Conservation (phyloP, 1,139 yeast genomes). For the Blastobotrys apis region DNA sequence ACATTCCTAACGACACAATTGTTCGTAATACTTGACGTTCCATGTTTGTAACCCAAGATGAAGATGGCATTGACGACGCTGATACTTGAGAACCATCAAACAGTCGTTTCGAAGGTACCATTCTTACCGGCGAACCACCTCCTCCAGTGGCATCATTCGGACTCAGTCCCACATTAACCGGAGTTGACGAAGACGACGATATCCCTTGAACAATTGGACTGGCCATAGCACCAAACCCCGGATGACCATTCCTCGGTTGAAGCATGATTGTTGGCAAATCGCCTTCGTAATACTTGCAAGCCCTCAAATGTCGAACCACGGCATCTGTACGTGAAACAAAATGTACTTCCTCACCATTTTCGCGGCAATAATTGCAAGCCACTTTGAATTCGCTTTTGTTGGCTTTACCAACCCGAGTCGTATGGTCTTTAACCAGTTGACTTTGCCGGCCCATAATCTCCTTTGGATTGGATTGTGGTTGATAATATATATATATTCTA, state of each 20-base stretch:
- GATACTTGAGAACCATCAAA: neutral
- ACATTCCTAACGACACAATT: constrained; percentile 11
- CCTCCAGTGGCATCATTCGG: neutral
- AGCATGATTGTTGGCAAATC: constrained; percentile 14
- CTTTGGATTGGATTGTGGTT: no score
- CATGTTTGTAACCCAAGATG: constrained; percentile 13
- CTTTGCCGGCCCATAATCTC: constrained; percentile 16
- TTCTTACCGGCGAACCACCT: neutral
- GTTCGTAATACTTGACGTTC: constrained; percentile 13
- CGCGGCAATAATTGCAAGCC: constrained; percentile 16
- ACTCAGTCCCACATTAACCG: no score
- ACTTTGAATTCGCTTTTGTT: constrained; percentile 17
- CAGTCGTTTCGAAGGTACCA: neutral
- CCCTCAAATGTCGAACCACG: constrained; percentile 14
- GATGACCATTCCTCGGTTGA: constrained; percentile 7
- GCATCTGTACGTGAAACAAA: constrained; percentile 18
- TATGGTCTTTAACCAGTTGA: constrained; percentile 16
- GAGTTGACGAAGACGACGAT: neutral
- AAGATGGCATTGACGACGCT: neutral
- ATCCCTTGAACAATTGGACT: neutral
- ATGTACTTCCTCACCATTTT: constrained; percentile 13
- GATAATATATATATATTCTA: no score
- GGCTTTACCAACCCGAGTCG: constrained; percentile 16
- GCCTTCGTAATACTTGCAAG: constrained; percentile 13
- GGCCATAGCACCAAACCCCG: neutral